Conservation (phyloP, 345 rosid genomes). For the Firmiana major region DNA sequence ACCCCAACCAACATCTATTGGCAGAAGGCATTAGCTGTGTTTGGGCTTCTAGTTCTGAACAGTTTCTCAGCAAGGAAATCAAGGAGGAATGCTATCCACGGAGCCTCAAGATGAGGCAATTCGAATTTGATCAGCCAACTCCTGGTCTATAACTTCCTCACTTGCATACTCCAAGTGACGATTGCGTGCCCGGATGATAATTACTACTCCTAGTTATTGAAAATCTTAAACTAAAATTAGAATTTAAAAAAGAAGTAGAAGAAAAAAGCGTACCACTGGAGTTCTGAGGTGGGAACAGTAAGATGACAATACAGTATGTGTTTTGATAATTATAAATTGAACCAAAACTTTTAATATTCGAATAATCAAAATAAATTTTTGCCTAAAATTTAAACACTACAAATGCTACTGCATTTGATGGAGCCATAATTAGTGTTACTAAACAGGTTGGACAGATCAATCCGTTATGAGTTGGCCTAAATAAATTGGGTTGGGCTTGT, state of each 20-base stretch:
- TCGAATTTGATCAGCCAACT: conserved; percentile 40
- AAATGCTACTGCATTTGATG: too few relatives aligned
- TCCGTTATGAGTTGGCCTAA: too few relatives aligned
- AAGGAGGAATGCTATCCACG: conserved; percentile 29
- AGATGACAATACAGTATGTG: too few relatives aligned
- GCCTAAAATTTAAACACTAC: too few relatives aligned
- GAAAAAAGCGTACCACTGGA: conserved; percentile 41
- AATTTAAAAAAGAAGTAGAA: neutral
- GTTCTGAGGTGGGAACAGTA: conserved; percentile 32
- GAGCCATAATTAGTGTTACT: too few relatives aligned
- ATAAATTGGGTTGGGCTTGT: too few relatives aligned
- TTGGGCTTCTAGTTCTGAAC: conserved; percentile 45
- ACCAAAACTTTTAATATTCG: too few relatives aligned
- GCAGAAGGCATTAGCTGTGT: conserved; percentile 20
- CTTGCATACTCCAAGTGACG: conserved; percentile 60
- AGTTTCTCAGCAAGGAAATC: conserved; percentile 37
- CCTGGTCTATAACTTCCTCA: conserved; percentile 29
- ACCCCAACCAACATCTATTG: conserved; percentile 73
- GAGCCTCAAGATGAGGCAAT: conserved; percentile 33
- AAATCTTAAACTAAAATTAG: neutral
- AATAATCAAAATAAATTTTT: too few relatives aligned
- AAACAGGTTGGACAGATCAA: too few relatives aligned
- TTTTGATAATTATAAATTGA: too few relatives aligned
- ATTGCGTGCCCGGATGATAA: conserved; percentile 56
- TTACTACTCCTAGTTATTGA: neutral